Percentiles rank a stretch among this genome's conserved stretches.
Conservation (phyloP, 169 alveolate genomes). For the Eimeria maxima region DNA sequence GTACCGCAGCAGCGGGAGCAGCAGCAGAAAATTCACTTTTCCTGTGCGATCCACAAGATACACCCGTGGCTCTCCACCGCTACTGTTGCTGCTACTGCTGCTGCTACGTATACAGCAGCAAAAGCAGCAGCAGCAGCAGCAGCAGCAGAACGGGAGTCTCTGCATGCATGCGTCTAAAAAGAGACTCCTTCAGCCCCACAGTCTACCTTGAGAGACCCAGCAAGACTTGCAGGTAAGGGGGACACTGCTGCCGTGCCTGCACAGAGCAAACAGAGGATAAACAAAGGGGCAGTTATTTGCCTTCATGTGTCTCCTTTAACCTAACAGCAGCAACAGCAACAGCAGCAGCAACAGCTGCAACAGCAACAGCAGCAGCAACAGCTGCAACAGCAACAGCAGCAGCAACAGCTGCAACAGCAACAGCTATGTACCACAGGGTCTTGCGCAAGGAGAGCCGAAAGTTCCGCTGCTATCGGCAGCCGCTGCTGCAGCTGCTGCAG, state of each 20-base stretch:
- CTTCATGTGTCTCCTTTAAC: no score
- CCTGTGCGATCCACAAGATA: neutral
- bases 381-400: neutral
- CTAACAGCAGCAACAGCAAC: slow-evolving; percentile 2
- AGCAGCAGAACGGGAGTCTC: neutral
- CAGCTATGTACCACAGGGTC: slow-evolving; percentile 16
- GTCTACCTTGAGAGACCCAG: neutral
- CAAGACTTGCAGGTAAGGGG: slow-evolving; percentile 61
- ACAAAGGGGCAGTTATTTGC: no score
- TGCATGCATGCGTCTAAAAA: neutral
- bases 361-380: slow-evolving; percentile 15
- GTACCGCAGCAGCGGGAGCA: slow-evolving; percentile 27
- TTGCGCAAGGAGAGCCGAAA: slow-evolving; percentile 42
- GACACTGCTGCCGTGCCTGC: slow-evolving; percentile 73
- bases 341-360: slow-evolving; percentile 10
- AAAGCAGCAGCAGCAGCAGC: neutral
- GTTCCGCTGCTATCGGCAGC: slow-evolving; percentile 49
- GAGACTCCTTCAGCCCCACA: neutral
- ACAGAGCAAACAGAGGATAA: neutral
- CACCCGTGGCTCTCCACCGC: slow-evolving; percentile 1
- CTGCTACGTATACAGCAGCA: neutral
- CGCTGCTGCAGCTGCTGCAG: slow-evolving; percentile 65
- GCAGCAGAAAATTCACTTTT: neutral
- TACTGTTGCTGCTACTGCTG: slow-evolving; percentile 35
- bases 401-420: slow-evolving; percentile 16